Evolutionary conservation across 345 rosid species (phyloP), one percentile per base, ranked within the genome.

Genomic region (Bruguiera gymnorhiza): DNA sequence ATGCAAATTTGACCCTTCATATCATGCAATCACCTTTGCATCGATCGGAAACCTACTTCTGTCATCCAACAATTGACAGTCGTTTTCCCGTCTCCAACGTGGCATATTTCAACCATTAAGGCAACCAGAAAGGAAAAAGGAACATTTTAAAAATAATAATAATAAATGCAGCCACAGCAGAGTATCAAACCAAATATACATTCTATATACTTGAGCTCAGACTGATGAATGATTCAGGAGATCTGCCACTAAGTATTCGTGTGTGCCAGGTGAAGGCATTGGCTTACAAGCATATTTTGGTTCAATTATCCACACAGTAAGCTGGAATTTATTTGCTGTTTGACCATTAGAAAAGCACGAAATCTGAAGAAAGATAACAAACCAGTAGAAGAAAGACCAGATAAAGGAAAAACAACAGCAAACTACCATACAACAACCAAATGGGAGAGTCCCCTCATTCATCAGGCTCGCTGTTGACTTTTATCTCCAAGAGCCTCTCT

Each of bases 401-500:
- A 43, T 34, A 24, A 63, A 34, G 29, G 31, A 2, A 9, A 39
- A 65, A 43, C 50, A 53, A 24, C 30, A 24, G 29, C 60, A 48
- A 69, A 63, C 60, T 74, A 80, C 63, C 64, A 71, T 82, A 82
- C 80, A 84, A 64, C n/a, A 72, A 63, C 29, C 60, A 68, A 55
- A 27, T 3, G 18, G 6, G 56, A 24, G 60, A 32, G 46, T 55
- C 71, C 31, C 48, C 64, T 84, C 82, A 81, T 76, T 85, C 87
- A 32, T 78, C 86, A 20, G 79, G 27, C 10, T 70, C 79, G 37
- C 84, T 75, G 64, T 83, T 86, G 65, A 95, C 89, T 74, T 84
- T 92, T 30, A 95, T 90, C 86, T 92, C 97, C 81, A 92, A 80
- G 68, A 92, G 97, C 83, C 99, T 85, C 78, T 95, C 97, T 0